Evolutionary conservation across 805 yeast species (phyloP).

Genomic region (Ogataea zsoltii): DNA sequence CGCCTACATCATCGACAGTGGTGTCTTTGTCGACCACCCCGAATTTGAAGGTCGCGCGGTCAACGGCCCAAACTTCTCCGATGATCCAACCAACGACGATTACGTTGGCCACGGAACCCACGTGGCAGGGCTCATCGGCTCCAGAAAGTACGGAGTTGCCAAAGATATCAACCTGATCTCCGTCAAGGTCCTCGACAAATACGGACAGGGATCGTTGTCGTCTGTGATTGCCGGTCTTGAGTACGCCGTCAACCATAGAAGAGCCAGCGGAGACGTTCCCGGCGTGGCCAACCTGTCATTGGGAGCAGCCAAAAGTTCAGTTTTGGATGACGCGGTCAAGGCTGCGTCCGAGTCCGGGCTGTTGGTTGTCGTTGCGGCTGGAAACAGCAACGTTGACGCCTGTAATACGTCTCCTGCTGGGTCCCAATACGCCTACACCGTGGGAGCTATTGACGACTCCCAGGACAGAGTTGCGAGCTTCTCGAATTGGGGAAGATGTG

Average conservation of each 20-base stretch:
- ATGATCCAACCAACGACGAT: slow-evolving; percentile 61
- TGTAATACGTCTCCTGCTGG: slow-evolving; percentile 88
- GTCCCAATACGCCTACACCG: slow-evolving; percentile 68
- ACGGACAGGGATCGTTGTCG: slow-evolving; percentile 72
- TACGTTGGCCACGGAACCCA: slow-evolving; percentile 90
- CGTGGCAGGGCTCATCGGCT: slow-evolving; percentile 87
- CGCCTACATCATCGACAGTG: slow-evolving; percentile 84
- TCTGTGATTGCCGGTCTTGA: slow-evolving; percentile 67
- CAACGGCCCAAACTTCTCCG: slow-evolving; percentile 62
- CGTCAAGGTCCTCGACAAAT: slow-evolving; percentile 67
- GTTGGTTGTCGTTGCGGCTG: slow-evolving; percentile 80
- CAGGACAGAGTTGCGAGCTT: slow-evolving; percentile 71
- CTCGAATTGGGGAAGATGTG: slow-evolving; percentile 94
- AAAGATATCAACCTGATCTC: slow-evolving; percentile 66
- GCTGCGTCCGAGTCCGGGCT: slow-evolving; percentile 76
- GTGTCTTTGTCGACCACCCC: slow-evolving; percentile 62
- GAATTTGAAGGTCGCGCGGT: slow-evolving; percentile 64
- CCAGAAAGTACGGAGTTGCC: slow-evolving; percentile 79
- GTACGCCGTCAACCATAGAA: slow-evolving; percentile 62
- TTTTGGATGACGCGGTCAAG: slow-evolving; percentile 72
- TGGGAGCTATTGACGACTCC: slow-evolving; percentile 84
- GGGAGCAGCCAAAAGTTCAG: slow-evolving; percentile 68
- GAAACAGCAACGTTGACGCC: slow-evolving; percentile 76
- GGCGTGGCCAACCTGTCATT: slow-evolving; percentile 81
- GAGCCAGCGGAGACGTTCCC: slow-evolving; percentile 30